These are phyloP conservation scores for Hortiboletus campestris DNA, from an alignment of 768 basidiomycete genomes.

Conservation along the genomic window DNA sequence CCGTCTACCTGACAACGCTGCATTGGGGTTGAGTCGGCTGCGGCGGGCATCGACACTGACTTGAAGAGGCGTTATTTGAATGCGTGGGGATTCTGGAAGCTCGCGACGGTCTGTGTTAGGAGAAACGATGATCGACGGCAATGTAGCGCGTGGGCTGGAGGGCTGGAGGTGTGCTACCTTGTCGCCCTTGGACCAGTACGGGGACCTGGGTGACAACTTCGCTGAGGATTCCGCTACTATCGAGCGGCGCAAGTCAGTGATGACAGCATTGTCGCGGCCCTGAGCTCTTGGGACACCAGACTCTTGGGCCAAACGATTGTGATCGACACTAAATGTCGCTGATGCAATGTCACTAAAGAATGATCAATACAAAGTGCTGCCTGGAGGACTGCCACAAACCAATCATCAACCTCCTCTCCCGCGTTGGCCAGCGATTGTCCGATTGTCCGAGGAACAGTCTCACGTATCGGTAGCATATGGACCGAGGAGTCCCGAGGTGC, in stretches of 20 bases:
- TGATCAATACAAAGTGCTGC: background rate
- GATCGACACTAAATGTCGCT: background rate
- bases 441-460: background rate
- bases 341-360: slow-evolving; percentile 3
- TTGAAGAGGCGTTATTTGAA: background rate
- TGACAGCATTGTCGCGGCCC: background rate
- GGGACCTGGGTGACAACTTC: background rate
- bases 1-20: background rate
- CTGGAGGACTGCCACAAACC: slow-evolving; percentile 9
- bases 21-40: background rate
- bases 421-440: background rate
- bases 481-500: background rate
- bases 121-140: slow-evolving; percentile 3
- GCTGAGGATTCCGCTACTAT: background rate
- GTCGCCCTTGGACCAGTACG: background rate
- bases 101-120: background rate
- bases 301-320: background rate
- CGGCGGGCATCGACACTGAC: background rate
- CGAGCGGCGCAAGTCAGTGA: background rate
- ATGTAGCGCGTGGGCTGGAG: background rate
- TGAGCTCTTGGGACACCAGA: background rate
- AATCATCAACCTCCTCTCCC: background rate
- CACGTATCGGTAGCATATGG: background rate
- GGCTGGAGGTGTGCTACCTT: background rate
- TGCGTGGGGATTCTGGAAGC: background rate